These are phyloP conservation scores for Blastomyces emzantsi DNA, from an alignment of 2,329 filamentous ascomycete species.

Conservation along the genomic window DNA sequence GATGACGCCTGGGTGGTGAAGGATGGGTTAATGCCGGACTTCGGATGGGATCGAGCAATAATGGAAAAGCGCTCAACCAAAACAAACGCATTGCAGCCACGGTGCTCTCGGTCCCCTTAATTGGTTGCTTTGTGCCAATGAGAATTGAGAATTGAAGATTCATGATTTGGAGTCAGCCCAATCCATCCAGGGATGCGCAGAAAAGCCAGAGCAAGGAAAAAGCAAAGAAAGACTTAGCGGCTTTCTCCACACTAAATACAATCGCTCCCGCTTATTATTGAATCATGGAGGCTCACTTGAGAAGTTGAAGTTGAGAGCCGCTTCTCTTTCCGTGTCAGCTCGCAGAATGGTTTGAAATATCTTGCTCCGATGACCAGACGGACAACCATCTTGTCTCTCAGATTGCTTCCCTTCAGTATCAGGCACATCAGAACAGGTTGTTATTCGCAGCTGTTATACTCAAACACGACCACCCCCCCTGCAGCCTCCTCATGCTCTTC, in stretches of 20 bases:
- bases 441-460: not conserved
- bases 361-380: not conserved
- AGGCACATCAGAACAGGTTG: not conserved
- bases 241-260: not conserved
- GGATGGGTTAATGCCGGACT: not conserved
- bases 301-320: not conserved
- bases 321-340: not conserved
- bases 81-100: not conserved
- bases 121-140: not conserved
- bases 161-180: not conserved
- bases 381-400: not conserved
- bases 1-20: not conserved
- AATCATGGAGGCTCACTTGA: not conserved
- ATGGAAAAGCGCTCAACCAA: not conserved
- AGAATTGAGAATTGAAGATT: not conserved
- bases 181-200: not conserved
- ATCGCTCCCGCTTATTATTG: not conserved
- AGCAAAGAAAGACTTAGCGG: not conserved
- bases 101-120: not conserved
- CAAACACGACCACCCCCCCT: not conserved
- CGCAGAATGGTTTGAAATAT: not conserved
- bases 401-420: not conserved
- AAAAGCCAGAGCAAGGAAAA: not conserved
- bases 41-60: not conserved
- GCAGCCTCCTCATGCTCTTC: not conserved